Evolutionary conservation across 164 flowering plant genomes (phyloP).

Genomic region (Cinnamomum chago): DNA sequence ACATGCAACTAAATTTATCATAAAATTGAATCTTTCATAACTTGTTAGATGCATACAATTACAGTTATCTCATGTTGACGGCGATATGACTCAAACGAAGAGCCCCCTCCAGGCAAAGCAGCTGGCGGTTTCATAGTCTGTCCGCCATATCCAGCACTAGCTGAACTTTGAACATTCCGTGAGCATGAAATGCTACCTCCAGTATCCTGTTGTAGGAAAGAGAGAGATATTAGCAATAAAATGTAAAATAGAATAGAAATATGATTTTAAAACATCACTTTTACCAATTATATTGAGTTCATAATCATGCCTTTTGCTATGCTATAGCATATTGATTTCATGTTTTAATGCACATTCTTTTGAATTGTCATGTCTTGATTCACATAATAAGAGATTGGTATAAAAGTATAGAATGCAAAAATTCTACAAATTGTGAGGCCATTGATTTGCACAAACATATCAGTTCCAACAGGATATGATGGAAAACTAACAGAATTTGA

Average conservation of each 20-base stretch:
- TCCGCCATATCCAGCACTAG: conserved; percentile 13
- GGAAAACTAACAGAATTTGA: too few relatives aligned
- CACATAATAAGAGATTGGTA: too few relatives aligned
- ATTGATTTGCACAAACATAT: too few relatives aligned
- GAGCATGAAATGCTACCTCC: conserved; percentile 24
- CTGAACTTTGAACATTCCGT: conserved; percentile 27
- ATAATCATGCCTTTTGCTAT: too few relatives aligned
- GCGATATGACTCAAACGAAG: conserved; percentile 59
- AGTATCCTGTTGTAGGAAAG: conserved; percentile 29
- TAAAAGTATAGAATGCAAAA: too few relatives aligned
- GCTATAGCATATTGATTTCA: too few relatives aligned
- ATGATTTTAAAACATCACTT: too few relatives aligned
- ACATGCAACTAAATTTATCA: background rate
- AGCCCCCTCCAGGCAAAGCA: conserved; percentile 30
- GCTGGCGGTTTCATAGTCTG: conserved; percentile 18
- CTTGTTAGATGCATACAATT: conserved; percentile 37
- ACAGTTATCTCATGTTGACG: conserved; percentile 77
- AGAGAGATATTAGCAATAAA: background rate
- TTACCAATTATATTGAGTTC: too few relatives aligned
- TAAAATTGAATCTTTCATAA: background rate
- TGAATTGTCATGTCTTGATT: too few relatives aligned
- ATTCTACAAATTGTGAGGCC: too few relatives aligned
- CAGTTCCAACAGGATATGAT: too few relatives aligned
- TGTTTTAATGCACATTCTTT: too few relatives aligned
- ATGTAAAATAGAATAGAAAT: background rate